Base-by-base conservation (phyloP, 768 basidiomycete species). In the Termitomyces sp. region DNA sequence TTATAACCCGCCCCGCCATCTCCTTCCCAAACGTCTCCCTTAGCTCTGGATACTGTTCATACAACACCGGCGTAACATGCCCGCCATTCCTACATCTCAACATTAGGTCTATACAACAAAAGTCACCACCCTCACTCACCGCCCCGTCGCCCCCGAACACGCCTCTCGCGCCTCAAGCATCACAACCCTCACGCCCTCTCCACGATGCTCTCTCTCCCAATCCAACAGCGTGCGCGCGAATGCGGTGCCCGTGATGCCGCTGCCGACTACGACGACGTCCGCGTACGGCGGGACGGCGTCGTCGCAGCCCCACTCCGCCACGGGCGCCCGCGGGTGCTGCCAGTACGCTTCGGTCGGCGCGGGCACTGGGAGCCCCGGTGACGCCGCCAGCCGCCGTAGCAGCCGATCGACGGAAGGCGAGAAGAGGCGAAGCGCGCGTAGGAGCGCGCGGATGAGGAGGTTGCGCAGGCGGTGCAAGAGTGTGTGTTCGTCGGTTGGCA, bases 131-230 rank as follows among this genome's bases (percentile, higher is more conserved):
- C n/a, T n/a, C 18, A 70, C 75, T n/a, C 57, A 84, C 86, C 88
- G 76, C 37, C 82, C 88, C 0, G 88, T 88, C 7, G 88, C 88
- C 1, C 88, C 88, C 0, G 86, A 88, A 63, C 88, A 90, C 0
- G 77, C 76, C 12, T 89, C 88, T 54, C 93, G 72, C 4, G 92
- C 93, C 63, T 96, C 93, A 22, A 96, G 77, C 75, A 93, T 85
- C 22, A 91, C 81, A 2, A 94, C 68, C 37, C 73, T 70, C 14
- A 81, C 58, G 29, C 64, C 67, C 26, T 64, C 68, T 9, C 64
- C 59, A 29, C 55, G 58, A 13, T 58, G 46, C 36, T 53, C 63
- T 29, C 57, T 53, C 7, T 67, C 63, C 18, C 68, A 67, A 41
- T 76, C 72, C 16, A 90, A 72, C 24, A 87, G 59, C 9, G 79